These are phyloP conservation scores for Plantago major DNA, from an alignment of 257 asterid genomes.

Conservation along the genomic window DNA sequence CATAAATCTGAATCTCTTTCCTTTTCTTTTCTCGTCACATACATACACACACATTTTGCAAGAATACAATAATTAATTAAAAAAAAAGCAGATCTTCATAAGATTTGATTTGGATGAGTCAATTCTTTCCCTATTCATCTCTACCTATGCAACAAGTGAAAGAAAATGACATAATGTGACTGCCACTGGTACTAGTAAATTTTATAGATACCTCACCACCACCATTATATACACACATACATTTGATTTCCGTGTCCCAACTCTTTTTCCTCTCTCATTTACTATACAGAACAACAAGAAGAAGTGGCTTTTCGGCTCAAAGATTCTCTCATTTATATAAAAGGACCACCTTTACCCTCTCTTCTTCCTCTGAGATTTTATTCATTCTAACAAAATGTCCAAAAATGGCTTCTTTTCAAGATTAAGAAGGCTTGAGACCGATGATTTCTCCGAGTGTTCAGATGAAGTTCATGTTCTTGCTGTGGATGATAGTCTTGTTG, in stretches of 20 bases:
- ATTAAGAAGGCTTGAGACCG: slow-evolving; percentile 37
- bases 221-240: no score
- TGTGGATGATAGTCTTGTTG: slow-evolving; percentile 66
- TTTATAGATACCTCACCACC: no score
- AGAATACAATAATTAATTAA: slow-evolving; percentile 7
- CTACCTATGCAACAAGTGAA: slow-evolving; percentile 20
- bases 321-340: slow-evolving; percentile 12
- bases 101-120: slow-evolving; percentile 51
- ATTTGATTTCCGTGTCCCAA: no score
- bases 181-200: no score
- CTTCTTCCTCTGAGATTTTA: slow-evolving; percentile 27
- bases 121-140: slow-evolving; percentile 17
- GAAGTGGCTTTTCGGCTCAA: slow-evolving; percentile 15
- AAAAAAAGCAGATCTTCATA: slow-evolving; percentile 47
- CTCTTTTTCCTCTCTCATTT: no score
- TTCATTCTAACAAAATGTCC: slow-evolving; percentile 36
- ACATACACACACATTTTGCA: background rate
- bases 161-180: slow-evolving; percentile 31
- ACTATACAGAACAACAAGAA: background rate
- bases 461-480: slow-evolving; percentile 67
- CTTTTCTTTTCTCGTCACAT: slow-evolving; percentile 25
- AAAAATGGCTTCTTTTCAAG: slow-evolving; percentile 51
- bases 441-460: slow-evolving; percentile 15
- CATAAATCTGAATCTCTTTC: no score
- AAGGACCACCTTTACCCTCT: background rate